A percentile compares a stretch with the other conserved stretches of the same genome.
These are phyloP conservation scores for Solanum lycopersicoides DNA, from an alignment of 257 asterid genomes.

Conservation along the genomic window DNA sequence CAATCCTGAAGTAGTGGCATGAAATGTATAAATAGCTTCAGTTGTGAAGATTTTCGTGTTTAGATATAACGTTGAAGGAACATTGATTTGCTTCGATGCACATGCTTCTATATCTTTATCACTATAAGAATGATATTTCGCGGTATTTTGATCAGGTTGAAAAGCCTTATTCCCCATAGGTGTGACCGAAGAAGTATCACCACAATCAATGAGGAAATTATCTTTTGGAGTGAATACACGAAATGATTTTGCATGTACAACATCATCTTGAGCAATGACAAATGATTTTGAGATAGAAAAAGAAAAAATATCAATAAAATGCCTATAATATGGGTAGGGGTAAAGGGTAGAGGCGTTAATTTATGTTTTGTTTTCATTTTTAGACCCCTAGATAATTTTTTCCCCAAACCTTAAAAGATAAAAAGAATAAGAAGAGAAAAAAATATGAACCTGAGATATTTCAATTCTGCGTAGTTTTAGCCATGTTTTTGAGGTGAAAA, in stretches of 20 bases:
- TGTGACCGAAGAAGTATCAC: constrained; percentile 8
- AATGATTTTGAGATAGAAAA: background rate
- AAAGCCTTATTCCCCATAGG: constrained; percentile 13
- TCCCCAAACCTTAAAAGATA: background rate
- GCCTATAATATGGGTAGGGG: background rate
- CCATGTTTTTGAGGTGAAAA: background rate
- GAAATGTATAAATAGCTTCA: no score
- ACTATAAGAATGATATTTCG: background rate
- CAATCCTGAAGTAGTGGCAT: background rate
- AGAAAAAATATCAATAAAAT: background rate
- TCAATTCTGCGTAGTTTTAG: background rate
- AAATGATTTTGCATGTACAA: background rate
- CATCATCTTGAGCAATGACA: background rate
- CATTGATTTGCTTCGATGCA: background rate
- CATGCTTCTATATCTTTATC: constrained; percentile 6
- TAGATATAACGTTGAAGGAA: constrained; percentile 1
- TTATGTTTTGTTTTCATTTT: background rate
- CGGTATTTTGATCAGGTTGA: constrained; percentile 12
- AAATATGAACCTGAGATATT: background rate
- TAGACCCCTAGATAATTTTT: background rate
- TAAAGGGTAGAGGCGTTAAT: background rate
- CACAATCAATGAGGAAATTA: constrained; percentile 25
- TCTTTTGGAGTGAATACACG: constrained; percentile 17
- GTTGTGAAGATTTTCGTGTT: constrained; percentile 5
- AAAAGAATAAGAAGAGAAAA: background rate